Conservation (phyloP, 2,329 filamentous ascomycete species). For the Phialophora macrospora region DNA sequence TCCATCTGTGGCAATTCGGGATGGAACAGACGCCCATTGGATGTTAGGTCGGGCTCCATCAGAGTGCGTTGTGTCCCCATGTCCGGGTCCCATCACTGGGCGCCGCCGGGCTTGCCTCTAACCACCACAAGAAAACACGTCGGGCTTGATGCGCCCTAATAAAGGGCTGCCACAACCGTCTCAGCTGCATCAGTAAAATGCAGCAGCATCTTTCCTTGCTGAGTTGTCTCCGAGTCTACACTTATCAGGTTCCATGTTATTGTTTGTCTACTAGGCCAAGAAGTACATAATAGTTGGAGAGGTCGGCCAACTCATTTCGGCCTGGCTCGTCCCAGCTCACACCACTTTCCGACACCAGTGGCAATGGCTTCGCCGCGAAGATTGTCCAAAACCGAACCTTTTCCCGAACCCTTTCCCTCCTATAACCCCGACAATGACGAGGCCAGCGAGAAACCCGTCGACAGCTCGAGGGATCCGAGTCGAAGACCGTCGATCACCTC, state of each 20-base stretch:
- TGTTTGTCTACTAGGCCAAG: neutral
- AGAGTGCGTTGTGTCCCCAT: neutral
- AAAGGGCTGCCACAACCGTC: neutral
- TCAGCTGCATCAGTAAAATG: constrained; percentile 5
- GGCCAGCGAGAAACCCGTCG: constrained; percentile 4
- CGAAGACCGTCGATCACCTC: constrained; percentile 23
- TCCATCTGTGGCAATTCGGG: constrained; percentile 1
- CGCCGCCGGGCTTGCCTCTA: neutral
- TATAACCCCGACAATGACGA: constrained; percentile 16
- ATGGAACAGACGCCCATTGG: constrained; percentile 10
- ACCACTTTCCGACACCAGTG: neutral
- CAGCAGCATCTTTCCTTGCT: neutral
- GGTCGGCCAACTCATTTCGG: neutral
- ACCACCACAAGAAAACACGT: neutral
- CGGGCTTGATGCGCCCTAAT: constrained; percentile 1
- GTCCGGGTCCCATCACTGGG: neutral
- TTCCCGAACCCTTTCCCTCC: constrained; percentile 27
- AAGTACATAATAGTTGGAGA: neutral
- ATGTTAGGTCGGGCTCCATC: neutral
- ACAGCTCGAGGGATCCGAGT: constrained; percentile 9
- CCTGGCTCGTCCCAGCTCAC: neutral
- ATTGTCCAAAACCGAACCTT: constrained; percentile 15
- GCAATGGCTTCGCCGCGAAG: constrained; percentile 4
- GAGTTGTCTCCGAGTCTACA: neutral
- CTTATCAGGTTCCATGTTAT: neutral